These are phyloP conservation scores for Saccharomyces hybrid DNA, from an alignment of 1,139 yeast genomes.

Conservation along the genomic window DNA sequence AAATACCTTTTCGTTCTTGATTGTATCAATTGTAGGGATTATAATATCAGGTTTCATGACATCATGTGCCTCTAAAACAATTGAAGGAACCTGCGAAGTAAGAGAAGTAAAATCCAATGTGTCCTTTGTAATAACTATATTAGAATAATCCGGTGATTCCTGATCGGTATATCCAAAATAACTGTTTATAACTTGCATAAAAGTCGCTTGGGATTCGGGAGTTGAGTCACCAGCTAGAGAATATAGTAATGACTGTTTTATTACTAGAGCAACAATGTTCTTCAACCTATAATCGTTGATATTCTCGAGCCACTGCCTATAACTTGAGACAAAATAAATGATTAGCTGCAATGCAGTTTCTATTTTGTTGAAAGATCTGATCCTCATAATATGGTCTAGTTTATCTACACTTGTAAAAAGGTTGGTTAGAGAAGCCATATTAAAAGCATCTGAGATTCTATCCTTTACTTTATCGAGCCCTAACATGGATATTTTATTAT, in stretches of 20 bases:
- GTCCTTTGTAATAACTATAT: slow-evolving; percentile 43
- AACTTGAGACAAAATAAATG: not conserved
- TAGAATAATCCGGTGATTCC: slow-evolving; percentile 24
- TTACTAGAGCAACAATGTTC: not conserved
- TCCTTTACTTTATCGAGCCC: not conserved
- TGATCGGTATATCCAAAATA: not conserved
- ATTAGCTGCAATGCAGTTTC: not conserved
- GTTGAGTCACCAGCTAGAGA: not conserved
- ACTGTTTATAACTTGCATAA: not conserved
- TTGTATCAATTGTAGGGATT: slow-evolving; percentile 75
- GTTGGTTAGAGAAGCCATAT: not conserved
- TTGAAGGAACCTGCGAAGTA: slow-evolving; percentile 38
- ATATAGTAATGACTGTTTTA: not conserved
- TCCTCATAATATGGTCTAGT: not conserved
- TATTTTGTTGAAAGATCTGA: not conserved
- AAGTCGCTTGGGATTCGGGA: not conserved
- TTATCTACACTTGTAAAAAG: not conserved
- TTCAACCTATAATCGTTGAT: not conserved
- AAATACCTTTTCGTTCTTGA: slow-evolving; percentile 56
- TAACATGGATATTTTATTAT: not conserved
- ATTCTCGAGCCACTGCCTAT: not conserved
- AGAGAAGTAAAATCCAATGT: slow-evolving; percentile 47
- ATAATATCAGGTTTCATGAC: slow-evolving; percentile 57
- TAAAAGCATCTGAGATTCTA: not conserved
- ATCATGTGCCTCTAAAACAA: slow-evolving; percentile 56